A percentile compares a stretch with the other conserved stretches of the same genome.
phyloP scores from a whole-genome alignment of 2,329 filamentous ascomycete species.

The Hypoxylon sp. region DNA sequence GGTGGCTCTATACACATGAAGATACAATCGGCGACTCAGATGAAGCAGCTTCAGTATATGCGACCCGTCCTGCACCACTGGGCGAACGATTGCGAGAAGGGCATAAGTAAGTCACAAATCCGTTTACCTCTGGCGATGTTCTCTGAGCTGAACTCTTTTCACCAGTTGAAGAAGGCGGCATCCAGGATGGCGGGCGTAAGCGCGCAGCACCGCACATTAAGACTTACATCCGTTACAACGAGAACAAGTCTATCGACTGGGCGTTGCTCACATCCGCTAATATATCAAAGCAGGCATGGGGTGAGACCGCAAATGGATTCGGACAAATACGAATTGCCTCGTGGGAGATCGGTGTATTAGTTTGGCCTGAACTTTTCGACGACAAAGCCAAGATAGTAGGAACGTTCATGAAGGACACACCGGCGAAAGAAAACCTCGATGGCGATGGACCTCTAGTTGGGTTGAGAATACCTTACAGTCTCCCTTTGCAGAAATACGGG shows the following conservation, averaged over 20 bases:
- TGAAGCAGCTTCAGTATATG: constrained; percentile 81
- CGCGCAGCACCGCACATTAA: constrained; percentile 90
- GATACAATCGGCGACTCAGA: constrained; percentile 76
- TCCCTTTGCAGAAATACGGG: constrained; percentile 78
- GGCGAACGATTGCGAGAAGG: constrained; percentile 71
- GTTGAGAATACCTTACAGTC: constrained; percentile 84
- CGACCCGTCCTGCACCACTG: constrained; percentile 81
- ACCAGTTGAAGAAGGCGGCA: constrained; percentile 31
- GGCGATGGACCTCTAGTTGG: constrained; percentile 67
- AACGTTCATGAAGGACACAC: constrained; percentile 74
- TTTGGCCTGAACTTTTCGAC: constrained; percentile 78
- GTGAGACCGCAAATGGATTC: constrained; percentile 69
- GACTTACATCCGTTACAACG: constrained; percentile 80
- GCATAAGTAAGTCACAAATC: constrained; percentile 50
- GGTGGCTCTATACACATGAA: constrained; percentile 88
- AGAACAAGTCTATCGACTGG: constrained; percentile 78
- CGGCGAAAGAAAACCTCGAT: constrained; percentile 52
- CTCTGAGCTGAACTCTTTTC: constrained; percentile 1
- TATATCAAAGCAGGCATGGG: constrained; percentile 91
- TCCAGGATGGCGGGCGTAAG: constrained; percentile 70
- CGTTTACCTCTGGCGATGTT: not conserved
- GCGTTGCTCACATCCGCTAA: constrained; percentile 93
- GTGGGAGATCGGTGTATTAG: constrained; percentile 86
- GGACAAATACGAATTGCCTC: constrained; percentile 80
- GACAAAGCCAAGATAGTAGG: constrained; percentile 73